Base-by-base conservation (phyloP, 2,329 filamentous ascomycete species). In the Colletotrichum horii region DNA sequence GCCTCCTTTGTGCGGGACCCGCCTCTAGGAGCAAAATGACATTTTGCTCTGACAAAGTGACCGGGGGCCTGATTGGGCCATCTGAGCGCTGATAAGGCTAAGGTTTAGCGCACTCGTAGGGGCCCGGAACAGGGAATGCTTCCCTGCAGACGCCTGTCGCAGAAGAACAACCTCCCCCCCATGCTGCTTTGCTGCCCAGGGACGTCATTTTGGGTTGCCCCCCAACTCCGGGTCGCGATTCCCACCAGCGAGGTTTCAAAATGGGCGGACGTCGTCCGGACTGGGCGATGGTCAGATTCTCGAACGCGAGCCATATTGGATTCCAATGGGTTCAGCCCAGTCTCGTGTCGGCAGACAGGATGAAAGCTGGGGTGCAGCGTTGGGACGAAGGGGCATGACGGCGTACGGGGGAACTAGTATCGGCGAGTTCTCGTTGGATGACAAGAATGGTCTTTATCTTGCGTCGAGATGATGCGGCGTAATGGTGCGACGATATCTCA, bases 1-100 rank as follows among this genome's bases (percentile, higher is more conserved):
- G 34, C 12, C 26, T 62, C 66, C 34, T 69, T 69, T 58, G 28
- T 56, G 67, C 38, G 67, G 67, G 28, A 26, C 14, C 38, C 26
- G 24, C 55, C 43, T 56, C 62, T 69, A 64, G 56, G 14, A 34
- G 61, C 12, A 61, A 56, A 70, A 75, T 76, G 74, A 76, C 74
- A 70, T 75, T 66, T 75, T 34, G 66, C 66, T 70, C 19, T 76
- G 74, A 76, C 74, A 75, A 74, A 76, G 43, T 61, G 52, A 66
- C 71, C 26, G 30, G 66, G 55, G 60, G 14, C 14, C 7, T 66
- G 66, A 75, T 76, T 76, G 74, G 74, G 11, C 38, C 26, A 43
- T 76, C 30, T 36, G 15, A 14, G 11, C 66, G 34, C 71, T 76
- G 74, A 76, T 76, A 76, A 76, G 74, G 74, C 74, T 76, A 76